A percentile compares a stretch with the other conserved stretches of the same genome.
Evolutionary conservation across 352 stramenopile genomes (phyloP).

Genomic region (Globisporangium spinosum): DNA sequence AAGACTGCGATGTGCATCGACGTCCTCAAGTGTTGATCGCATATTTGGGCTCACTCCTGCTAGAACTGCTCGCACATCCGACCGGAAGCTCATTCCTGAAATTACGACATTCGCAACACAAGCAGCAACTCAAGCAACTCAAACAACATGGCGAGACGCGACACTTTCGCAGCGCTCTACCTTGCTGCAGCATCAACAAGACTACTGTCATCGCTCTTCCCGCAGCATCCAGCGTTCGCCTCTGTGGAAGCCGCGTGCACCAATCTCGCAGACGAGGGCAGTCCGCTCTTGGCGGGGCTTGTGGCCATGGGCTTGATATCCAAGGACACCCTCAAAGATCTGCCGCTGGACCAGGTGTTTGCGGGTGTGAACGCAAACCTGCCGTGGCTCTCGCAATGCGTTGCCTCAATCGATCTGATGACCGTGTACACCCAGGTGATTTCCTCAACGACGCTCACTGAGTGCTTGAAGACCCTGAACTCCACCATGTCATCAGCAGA

Average conservation of each 20-base stretch:
- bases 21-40: background rate
- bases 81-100: background rate
- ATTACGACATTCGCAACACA: background rate
- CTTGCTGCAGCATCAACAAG: background rate
- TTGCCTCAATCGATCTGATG: conserved; percentile 31
- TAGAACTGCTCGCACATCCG: background rate
- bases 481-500: conserved; percentile 6
- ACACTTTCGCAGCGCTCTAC: background rate
- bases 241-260: conserved; percentile 16
- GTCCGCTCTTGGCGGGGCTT: conserved; percentile 14
- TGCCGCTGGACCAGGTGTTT: conserved; percentile 23
- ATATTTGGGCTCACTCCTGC: background rate
- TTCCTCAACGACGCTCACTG: conserved; percentile 20
- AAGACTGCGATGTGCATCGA: background rate
- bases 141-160: background rate
- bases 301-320: background rate
- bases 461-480: conserved; percentile 27
- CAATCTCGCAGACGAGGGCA: conserved; percentile 21
- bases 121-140: background rate
- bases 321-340: background rate
- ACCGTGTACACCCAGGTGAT: conserved; percentile 18
- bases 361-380: conserved; percentile 22
- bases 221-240: background rate
- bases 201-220: background rate
- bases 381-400: conserved; percentile 42